Conservation (phyloP, 2,329 filamentous ascomycete species). For the Claviceps lovelessii region DNA sequence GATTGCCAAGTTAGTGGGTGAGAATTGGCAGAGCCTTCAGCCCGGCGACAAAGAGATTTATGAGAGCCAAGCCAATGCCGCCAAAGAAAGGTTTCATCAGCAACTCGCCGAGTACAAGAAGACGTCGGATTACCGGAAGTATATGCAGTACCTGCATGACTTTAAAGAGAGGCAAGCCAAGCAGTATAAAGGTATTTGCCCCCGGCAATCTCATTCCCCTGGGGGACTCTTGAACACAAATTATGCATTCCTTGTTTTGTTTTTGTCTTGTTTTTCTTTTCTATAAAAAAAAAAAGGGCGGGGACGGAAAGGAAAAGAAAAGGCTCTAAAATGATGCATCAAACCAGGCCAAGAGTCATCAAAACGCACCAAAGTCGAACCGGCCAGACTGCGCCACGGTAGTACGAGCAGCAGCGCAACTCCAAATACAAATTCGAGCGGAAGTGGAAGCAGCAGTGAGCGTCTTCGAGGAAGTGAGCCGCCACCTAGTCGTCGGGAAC, state of each 20-base stretch:
- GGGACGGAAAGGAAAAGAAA: too few species aligned
- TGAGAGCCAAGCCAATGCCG: conserved; percentile 55
- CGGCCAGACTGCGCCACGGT: conserved; percentile 20
- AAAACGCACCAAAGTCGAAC: conserved; percentile 35
- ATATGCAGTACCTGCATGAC: conserved; percentile 58
- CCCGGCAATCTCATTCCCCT: too few species aligned
- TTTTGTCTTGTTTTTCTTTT: not conserved
- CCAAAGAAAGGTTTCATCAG: conserved; percentile 65
- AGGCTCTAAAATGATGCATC: not conserved
- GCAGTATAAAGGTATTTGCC: conserved; percentile 36
- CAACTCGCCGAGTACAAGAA: conserved; percentile 65
- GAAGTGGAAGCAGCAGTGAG: conserved; percentile 34
- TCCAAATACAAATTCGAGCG: conserved; percentile 23
- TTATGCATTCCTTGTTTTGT: not conserved
- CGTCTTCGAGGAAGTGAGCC: conserved; percentile 34
- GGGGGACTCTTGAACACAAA: not conserved
- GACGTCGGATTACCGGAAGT: conserved; percentile 52
- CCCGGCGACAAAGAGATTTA: conserved; percentile 55
- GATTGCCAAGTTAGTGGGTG: conserved; percentile 68
- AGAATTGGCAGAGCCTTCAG: conserved; percentile 63
- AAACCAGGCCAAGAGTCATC: conserved; percentile 23
- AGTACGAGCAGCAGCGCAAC: conserved; percentile 27
- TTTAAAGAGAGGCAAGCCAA: conserved; percentile 61
- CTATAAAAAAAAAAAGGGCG: too few species aligned
- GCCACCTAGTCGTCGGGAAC: conserved; percentile 30